Percentiles rank a stretch among this genome's conserved stretches.
phyloP scores from a whole-genome alignment of 768 basidiomycete genomes.

The Leucosporidium yakuticum region DNA sequence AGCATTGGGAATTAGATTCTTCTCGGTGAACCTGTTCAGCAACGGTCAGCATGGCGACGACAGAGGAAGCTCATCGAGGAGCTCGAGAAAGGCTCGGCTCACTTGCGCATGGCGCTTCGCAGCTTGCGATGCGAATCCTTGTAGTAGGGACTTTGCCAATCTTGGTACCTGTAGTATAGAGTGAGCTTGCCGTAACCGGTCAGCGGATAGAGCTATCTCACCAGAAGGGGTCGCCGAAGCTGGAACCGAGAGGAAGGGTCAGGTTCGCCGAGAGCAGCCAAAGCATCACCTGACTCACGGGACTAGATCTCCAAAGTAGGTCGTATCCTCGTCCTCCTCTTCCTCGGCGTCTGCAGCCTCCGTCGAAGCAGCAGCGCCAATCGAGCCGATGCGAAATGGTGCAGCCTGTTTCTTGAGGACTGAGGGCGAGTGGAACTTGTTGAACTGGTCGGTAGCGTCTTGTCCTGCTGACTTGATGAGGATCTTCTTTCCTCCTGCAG shows the following conservation, averaged over 20 bases:
- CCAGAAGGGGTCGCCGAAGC: conserved; percentile 13
- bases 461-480: conserved; percentile 67
- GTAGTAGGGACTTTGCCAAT: conserved; percentile 29
- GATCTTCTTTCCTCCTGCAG: conserved; percentile 84
- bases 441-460: conserved; percentile 83
- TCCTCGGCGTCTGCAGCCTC: conserved; percentile 2
- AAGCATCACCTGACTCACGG: neutral
- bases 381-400: conserved; percentile 20
- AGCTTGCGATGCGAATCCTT: conserved; percentile 31
- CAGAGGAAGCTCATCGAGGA: neutral
- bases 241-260: too few relatives aligned
- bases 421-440: conserved; percentile 24
- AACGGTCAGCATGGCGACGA: neutral
- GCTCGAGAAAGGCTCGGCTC: conserved; percentile 23
- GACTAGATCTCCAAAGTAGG: conserved; percentile 31
- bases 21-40: neutral
- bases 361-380: conserved; percentile 7
- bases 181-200: neutral
- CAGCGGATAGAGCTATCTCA: neutral
- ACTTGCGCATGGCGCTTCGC: conserved; percentile 31
- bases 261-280: too few relatives aligned
- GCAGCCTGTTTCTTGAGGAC: conserved; percentile 21
- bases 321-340: conserved; percentile 11
- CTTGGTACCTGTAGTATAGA: conserved; percentile 7
- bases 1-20: conserved; percentile 24